Base-by-base conservation (phyloP, 495 filamentous ascomycete genomes). In the Talaromyces adpressus region DNA sequence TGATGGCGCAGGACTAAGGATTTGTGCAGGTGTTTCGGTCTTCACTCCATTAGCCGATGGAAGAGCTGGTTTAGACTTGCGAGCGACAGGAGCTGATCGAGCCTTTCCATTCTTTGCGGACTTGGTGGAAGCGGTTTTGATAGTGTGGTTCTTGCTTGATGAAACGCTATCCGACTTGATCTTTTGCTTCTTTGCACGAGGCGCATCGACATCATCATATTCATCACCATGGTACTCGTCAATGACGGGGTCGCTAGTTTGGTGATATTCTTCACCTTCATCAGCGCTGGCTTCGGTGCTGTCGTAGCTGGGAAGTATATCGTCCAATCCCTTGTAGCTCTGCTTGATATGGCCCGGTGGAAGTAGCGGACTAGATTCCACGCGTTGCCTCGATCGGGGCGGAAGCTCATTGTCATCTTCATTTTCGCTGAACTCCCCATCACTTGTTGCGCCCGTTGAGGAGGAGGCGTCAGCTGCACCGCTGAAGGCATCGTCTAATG, bases 401-500 rank as follows among this genome's bases (percentile, higher is more conserved):
- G 88, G 86, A 62, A 87, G 72, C 59, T 89, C 89, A 63, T 84
- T 82, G 54, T 83, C 84, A 47, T 81, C 84, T 47, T 85, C 85
- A 62, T 93, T 91, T 65, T 85, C 88, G 27, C 89, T 87, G 61
- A 91, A 90, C 49, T 90, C 92, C 27, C 82, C 85, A 51, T 92
- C 88, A 67, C 88, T 91, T 36, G 89, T 91, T 56, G 89, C 89
- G 32, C 88, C 88, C 32, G 88, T 89, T 6, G 93, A 97, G 45
- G 91, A 87, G 47, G 91, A 87, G 39, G 83, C 84, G 68, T 96
- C 93, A 45, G 93, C 92, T 67, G 85, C 87, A 14, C 91, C 91
- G 71, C 92, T 96, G 66, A 95, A 85, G 7, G 89, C 90, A 75
- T 98, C 95, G 70, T 97, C 94, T 39, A 93, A 76, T 20, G 94